Conservation (phyloP, 768 basidiomycete genomes). For the Termitomyces sp. region DNA sequence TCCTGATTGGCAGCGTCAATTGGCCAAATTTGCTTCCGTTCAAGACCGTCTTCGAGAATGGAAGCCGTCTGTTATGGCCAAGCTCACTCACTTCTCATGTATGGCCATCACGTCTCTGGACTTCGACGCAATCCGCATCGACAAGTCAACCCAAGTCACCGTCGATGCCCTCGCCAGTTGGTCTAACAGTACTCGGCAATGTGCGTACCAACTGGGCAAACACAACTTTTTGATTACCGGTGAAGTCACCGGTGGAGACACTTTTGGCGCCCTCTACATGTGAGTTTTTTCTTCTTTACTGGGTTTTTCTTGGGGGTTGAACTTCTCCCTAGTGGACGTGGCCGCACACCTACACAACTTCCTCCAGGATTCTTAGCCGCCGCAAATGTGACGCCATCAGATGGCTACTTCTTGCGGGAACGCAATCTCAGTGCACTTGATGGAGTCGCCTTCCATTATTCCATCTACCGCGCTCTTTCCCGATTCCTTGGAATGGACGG, state of each 20-base stretch:
- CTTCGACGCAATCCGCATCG: constrained; percentile 92
- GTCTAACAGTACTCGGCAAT: constrained; percentile 69
- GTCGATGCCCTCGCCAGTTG: constrained; percentile 77
- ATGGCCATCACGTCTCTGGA: constrained; percentile 86
- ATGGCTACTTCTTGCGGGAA: constrained; percentile 78
- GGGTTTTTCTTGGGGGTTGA: neutral
- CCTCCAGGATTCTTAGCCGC: constrained; percentile 70
- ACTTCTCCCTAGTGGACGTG: constrained; percentile 64
- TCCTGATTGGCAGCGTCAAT: constrained; percentile 90
- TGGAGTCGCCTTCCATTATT: constrained; percentile 88
- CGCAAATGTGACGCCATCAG: constrained; percentile 55
- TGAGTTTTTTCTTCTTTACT: constrained; percentile 30
- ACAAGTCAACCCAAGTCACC: constrained; percentile 91
- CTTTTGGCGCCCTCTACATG: constrained; percentile 85
- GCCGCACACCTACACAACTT: constrained; percentile 70
- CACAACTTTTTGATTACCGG: constrained; percentile 88
- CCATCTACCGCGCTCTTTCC: constrained; percentile 80
- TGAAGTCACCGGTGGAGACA: constrained; percentile 93
- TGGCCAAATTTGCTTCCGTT: constrained; percentile 93
- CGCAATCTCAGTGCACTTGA: constrained; percentile 63
- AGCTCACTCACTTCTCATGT: constrained; percentile 78
- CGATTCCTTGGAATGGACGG: constrained; percentile 97
- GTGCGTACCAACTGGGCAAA: constrained; percentile 72
- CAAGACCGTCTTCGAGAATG: constrained; percentile 96
- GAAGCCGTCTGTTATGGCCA: constrained; percentile 74